phyloP scores from a whole-genome alignment of 2,329 filamentous ascomycete genomes.

The Aspergillus amoenus region DNA sequence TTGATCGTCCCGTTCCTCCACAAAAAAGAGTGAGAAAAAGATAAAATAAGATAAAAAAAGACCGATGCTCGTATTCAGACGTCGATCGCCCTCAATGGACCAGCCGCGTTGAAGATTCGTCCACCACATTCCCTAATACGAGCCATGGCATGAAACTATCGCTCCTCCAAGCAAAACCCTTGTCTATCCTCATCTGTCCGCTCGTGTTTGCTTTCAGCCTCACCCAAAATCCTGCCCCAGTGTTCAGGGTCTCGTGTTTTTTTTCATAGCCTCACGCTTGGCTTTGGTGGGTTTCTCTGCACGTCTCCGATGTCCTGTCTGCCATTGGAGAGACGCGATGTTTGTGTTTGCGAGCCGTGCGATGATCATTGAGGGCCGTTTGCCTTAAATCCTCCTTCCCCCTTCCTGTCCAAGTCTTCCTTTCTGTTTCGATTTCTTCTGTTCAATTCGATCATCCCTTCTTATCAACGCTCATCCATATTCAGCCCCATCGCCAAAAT shows the following conservation, averaged over 20 bases:
- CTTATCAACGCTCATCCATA: not conserved
- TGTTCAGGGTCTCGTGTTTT: not conserved
- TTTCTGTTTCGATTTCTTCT: not conserved
- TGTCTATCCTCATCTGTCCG: not conserved
- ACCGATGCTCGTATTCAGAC: not conserved
- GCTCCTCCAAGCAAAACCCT: not conserved
- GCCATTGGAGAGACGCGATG: not conserved
- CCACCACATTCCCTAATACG: conserved; percentile 1
- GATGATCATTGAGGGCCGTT: not conserved
- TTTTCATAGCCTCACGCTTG: not conserved
- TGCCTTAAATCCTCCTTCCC: not conserved
- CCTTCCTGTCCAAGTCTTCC: not conserved
- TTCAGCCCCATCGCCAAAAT: not conserved
- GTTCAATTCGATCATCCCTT: not conserved
- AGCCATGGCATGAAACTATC: not conserved
- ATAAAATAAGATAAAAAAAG: not conserved
- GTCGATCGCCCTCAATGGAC: not conserved
- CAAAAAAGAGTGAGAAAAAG: not conserved
- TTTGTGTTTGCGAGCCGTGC: not conserved
- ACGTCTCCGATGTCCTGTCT: not conserved
- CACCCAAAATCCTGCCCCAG: not conserved
- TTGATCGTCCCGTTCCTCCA: not conserved
- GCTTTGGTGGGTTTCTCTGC: not conserved
- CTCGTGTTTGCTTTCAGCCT: conserved; percentile 9
- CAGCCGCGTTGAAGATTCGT: not conserved